phyloP scores from a whole-genome alignment of 1,284 basidiomycete species.

The Ustilago crameri region DNA sequence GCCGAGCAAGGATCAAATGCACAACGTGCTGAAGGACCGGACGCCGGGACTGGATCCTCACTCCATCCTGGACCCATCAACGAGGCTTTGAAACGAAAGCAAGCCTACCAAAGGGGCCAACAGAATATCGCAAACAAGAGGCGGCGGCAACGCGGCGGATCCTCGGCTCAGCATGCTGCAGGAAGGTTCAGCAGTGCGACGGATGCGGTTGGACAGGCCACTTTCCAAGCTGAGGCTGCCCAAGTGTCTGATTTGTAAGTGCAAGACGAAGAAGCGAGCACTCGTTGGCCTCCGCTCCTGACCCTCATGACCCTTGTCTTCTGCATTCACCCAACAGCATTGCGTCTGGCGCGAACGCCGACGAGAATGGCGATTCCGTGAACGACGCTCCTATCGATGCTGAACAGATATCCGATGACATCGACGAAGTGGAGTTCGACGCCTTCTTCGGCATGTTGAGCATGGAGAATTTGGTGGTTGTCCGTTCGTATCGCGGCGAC shows the following conservation, averaged over 20 bases:
- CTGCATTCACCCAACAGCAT: slow-evolving; percentile 13
- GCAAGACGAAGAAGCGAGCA: not conserved
- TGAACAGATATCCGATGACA: slow-evolving; percentile 30
- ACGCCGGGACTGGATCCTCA: slow-evolving; percentile 9
- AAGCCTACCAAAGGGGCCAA: slow-evolving; percentile 38
- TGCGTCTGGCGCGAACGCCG: slow-evolving; percentile 12
- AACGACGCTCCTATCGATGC: slow-evolving; percentile 7
- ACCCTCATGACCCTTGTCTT: too few relatives aligned
- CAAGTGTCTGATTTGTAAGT: slow-evolving; percentile 75
- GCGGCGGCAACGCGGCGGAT: slow-evolving; percentile 67
- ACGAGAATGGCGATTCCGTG: slow-evolving; percentile 8
- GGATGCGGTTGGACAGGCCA: slow-evolving; percentile 22
- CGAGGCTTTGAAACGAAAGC: slow-evolving; percentile 61
- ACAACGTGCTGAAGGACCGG: slow-evolving; percentile 4
- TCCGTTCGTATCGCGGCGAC: slow-evolving; percentile 90
- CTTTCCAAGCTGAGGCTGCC: slow-evolving; percentile 71
- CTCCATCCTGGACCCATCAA: slow-evolving; percentile 16
- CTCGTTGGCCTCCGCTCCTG: too few relatives aligned
- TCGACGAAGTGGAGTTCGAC: slow-evolving; percentile 69
- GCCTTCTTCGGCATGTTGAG: slow-evolving; percentile 82
- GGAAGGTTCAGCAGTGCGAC: slow-evolving; percentile 22
- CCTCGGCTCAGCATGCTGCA: slow-evolving; percentile 9
- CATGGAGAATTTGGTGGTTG: slow-evolving; percentile 83
- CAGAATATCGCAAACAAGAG: slow-evolving; percentile 67
- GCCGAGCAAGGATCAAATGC: slow-evolving; percentile 25